Conservation (phyloP, 129 eudicot species). For the Solidago caesia region DNA sequence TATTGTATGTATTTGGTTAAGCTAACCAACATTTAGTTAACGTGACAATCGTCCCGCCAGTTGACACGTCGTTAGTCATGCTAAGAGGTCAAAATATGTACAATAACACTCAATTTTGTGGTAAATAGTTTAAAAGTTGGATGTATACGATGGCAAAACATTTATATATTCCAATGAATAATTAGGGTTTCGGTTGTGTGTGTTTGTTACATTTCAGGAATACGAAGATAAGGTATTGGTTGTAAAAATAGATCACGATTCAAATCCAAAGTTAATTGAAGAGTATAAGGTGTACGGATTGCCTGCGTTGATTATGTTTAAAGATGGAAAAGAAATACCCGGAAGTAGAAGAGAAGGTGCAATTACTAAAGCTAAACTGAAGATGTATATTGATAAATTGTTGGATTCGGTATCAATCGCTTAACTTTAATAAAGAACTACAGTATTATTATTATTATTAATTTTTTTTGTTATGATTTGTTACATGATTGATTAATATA, state of each 20-base stretch:
- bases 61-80: too few relatives aligned
- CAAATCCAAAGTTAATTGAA: conserved; percentile 66
- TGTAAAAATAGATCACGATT: conserved; percentile 80
- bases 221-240: conserved; percentile 59
- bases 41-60: too few relatives aligned
- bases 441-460: background rate
- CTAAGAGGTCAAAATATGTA: too few relatives aligned
- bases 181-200: background rate
- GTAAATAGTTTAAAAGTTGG: too few relatives aligned
- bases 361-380: conserved; percentile 60
- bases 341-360: conserved; percentile 87
- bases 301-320: conserved; percentile 71
- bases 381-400: conserved; percentile 57
- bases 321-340: conserved; percentile 62
- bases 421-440: background rate
- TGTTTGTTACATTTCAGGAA: conserved; percentile 44
- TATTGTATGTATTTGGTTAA: too few relatives aligned
- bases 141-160: too few relatives aligned
- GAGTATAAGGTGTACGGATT: conserved; percentile 79
- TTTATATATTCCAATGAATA: background rate
- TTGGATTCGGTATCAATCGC: conserved; percentile 53
- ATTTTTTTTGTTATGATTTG: conserved; percentile 26
- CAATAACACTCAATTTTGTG: too few relatives aligned
- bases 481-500: conserved; percentile 2
- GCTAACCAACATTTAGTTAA: too few relatives aligned